A percentile compares a stretch with the other conserved stretches of the same genome.
Evolutionary conservation across 2,329 filamentous ascomycete species (phyloP).

Genomic region (Cladosporium cucumerinum): DNA sequence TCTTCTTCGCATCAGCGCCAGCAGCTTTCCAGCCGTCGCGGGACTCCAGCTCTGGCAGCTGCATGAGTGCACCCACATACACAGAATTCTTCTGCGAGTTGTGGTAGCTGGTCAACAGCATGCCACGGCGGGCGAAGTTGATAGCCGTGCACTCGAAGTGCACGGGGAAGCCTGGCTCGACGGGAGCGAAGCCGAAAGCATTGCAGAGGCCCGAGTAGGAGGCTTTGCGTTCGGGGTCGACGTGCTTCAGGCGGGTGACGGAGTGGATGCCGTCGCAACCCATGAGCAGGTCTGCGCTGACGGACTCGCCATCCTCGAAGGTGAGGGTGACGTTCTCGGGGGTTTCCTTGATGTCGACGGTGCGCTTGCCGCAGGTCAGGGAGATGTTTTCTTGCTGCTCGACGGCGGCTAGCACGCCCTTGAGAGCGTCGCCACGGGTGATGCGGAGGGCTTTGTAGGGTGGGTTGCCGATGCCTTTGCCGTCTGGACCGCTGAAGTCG

Average conservation of each 20-base stretch:
- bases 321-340: slow-evolving; percentile 34
- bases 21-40: slow-evolving; percentile 46
- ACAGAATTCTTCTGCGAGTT: slow-evolving; percentile 36
- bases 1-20: slow-evolving; percentile 43
- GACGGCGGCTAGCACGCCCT: slow-evolving; percentile 42
- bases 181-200: slow-evolving; percentile 44
- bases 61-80: slow-evolving; percentile 46
- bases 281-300: slow-evolving; percentile 35
- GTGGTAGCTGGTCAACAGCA: slow-evolving; percentile 45
- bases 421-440: slow-evolving; percentile 43
- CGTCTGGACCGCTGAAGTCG: slow-evolving; percentile 41
- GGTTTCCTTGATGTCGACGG: slow-evolving; percentile 40
- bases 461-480: slow-evolving; percentile 43
- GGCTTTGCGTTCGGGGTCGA: slow-evolving; percentile 43
- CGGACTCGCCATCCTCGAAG: slow-evolving; percentile 36
- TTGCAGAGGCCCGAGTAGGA: slow-evolving; percentile 46
- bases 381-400: slow-evolving; percentile 41
- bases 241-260: slow-evolving; percentile 42
- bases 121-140: slow-evolving; percentile 45
- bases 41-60: slow-evolving; percentile 42
- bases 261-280: slow-evolving; percentile 40
- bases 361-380: slow-evolving; percentile 44
- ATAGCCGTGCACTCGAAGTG: slow-evolving; percentile 44
- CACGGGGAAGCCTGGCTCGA: slow-evolving; percentile 35
- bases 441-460: slow-evolving; percentile 45